Evolutionary conservation across 2,329 filamentous ascomycete genomes (phyloP), one percentile per base, ranked within the genome.

Genomic region (Pseudocercospora fijiensis): DNA sequence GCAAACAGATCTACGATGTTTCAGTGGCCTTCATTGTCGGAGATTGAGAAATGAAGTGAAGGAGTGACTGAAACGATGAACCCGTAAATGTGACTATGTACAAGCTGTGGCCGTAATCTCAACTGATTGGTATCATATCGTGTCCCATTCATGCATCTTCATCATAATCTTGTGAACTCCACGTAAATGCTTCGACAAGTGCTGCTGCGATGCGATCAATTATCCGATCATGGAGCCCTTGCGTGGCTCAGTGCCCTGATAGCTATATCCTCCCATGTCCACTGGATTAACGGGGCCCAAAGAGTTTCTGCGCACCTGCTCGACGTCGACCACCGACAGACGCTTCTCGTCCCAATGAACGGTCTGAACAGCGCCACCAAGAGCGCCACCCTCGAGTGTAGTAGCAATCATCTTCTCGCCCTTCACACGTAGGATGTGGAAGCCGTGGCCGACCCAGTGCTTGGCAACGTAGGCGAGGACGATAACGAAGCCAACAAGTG

Each of bases 401-500:
- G 71, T 67, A 20, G 74, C 75, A 49, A 76, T 61, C 47, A 75
- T 65, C 9, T 63, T 61, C 53, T 71, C 70, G 58, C 69, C 69
- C 71, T 76, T 76, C 65, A 72, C 52, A 60, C 73, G 74, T 58
- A 75, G 59, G 62, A 77, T 61, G 60, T 71, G 69, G 60, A 74
- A 69, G 63, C 74, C 74, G 53, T 75, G 71, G 59, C 67, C 58
- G 58, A 63, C 65, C 75, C 75, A 77, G 71, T 75, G 72, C 66
- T 67, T 71, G 22, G 62, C 63, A 45, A 72, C 73, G 69, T 76
- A 77, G n/a, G 57, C 70, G 22, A 77, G 70, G 16, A 77, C 80
- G 51, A 78, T 76, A 33, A 77, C 61, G 70, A 81, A 81, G 22
- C 79, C 79, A 58, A 78, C 74, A 13, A 80, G 71, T 4, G 80